phyloP scores from a whole-genome alignment of 306 rosid genomes.

The Mimosa pudica region DNA sequence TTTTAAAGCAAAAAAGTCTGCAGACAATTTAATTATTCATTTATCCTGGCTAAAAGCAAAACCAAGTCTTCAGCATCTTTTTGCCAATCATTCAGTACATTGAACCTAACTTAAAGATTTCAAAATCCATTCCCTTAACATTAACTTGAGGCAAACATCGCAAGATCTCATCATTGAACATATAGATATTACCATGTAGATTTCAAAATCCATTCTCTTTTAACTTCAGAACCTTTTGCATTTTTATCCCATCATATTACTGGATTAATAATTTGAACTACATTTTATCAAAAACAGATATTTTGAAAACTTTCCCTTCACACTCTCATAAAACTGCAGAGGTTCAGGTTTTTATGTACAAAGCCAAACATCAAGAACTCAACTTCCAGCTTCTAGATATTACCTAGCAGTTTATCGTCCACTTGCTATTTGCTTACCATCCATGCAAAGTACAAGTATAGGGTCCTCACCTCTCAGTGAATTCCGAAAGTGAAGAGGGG shows the following conservation, averaged over 20 bases:
- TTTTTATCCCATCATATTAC: neutral
- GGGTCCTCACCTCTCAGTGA: constrained; percentile 70
- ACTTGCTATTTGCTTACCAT: neutral
- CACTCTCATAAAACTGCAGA: neutral
- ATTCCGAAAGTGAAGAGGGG: constrained; percentile 80
- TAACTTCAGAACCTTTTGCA: constrained; percentile 4
- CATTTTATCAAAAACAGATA: neutral
- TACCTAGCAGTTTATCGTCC: constrained; percentile 4
- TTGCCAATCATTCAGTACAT: neutral
- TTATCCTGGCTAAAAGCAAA: constrained; percentile 1
- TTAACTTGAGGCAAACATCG: constrained; percentile 3
- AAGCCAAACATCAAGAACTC: constrained; percentile 7
- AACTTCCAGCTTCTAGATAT: constrained; percentile 4
- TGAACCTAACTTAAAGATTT: constrained; percentile 6
- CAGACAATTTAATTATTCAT: neutral
- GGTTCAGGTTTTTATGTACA: neutral
- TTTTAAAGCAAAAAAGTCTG: neutral
- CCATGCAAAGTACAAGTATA: constrained; percentile 20
- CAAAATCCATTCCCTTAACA: neutral
- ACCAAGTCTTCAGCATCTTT: constrained; percentile 4
- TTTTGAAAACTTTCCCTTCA: constrained; percentile 7
- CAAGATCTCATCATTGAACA: constrained; percentile 9
- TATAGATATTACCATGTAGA: neutral
- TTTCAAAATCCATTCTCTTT: neutral
- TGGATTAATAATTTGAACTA: constrained; percentile 16